phyloP scores from a whole-genome alignment of 2,329 filamentous ascomycete genomes.

The Neonectria ditissima region DNA sequence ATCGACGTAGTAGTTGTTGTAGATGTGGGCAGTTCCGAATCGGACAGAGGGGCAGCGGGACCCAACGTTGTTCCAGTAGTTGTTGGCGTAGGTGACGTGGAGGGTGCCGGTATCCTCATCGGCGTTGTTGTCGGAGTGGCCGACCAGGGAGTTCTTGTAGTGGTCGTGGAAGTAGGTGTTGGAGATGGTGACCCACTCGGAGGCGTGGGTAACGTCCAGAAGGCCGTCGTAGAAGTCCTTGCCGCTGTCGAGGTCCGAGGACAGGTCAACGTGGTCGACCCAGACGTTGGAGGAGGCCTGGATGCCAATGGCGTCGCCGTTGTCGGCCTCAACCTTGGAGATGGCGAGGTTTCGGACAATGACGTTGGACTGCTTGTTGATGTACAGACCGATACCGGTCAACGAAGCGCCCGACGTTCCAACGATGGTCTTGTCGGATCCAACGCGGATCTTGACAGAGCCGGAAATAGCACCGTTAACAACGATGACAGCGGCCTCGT shows the following conservation, averaged over 20 bases:
- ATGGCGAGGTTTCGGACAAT: slow-evolving; percentile 73
- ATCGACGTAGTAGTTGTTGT: slow-evolving; percentile 64
- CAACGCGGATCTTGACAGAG: slow-evolving; percentile 53
- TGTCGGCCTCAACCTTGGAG: slow-evolving; percentile 63
- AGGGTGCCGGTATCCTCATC: slow-evolving; percentile 71
- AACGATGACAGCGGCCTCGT: slow-evolving; percentile 55
- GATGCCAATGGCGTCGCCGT: slow-evolving; percentile 72
- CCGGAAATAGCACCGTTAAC: slow-evolving; percentile 56
- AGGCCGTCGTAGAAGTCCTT: slow-evolving; percentile 80
- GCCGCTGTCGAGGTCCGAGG: slow-evolving; percentile 67
- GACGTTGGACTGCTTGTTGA: slow-evolving; percentile 67
- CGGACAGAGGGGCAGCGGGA: slow-evolving; percentile 72
- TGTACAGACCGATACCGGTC: slow-evolving; percentile 62
- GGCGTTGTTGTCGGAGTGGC: slow-evolving; percentile 70
- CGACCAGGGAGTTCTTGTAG: slow-evolving; percentile 70
- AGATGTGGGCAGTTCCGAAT: slow-evolving; percentile 73
- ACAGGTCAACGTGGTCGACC: slow-evolving; percentile 76
- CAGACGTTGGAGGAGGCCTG: slow-evolving; percentile 70
- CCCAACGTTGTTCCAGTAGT: slow-evolving; percentile 73
- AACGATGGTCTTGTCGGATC: slow-evolving; percentile 61
- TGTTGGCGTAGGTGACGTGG: slow-evolving; percentile 74
- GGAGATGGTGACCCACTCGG: slow-evolving; percentile 68
- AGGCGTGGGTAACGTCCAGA: slow-evolving; percentile 71
- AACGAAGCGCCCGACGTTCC: slow-evolving; percentile 54
- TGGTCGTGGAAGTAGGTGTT: slow-evolving; percentile 50